phyloP scores from a whole-genome alignment of 331 rosid genomes.

The Saraca asoca region DNA sequence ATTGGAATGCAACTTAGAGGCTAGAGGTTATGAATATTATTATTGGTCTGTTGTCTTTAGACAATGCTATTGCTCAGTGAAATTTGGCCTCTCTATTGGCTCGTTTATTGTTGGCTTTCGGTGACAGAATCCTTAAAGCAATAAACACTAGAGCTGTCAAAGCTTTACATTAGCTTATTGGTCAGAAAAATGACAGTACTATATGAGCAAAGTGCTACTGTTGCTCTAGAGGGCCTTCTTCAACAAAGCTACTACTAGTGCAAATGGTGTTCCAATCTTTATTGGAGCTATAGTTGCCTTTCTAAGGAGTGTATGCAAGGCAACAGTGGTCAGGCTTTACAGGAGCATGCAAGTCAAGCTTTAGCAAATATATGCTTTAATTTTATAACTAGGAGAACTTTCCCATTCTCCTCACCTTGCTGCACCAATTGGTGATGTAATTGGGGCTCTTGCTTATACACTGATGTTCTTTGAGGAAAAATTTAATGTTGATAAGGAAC shows the following conservation, averaged over 20 bases:
- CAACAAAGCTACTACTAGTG: too few relatives aligned
- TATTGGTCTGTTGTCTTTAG: constrained; percentile 86
- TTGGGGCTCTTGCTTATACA: too few relatives aligned
- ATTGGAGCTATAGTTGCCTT: too few relatives aligned
- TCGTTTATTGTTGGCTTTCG: constrained; percentile 83
- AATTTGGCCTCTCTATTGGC: constrained; percentile 96
- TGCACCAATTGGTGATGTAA: too few relatives aligned
- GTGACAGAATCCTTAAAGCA: constrained; percentile 89
- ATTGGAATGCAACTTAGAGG: constrained; percentile 97
- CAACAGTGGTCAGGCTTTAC: constrained; percentile 74
- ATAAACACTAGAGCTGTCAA: constrained; percentile 88
- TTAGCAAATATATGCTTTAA: constrained; percentile 75
- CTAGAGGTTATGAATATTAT: constrained; percentile 93
- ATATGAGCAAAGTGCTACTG: constrained; percentile 98
- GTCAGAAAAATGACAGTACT: constrained; percentile 77
- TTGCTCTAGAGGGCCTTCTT: constrained; percentile 91
- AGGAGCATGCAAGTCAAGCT: constrained; percentile 80
- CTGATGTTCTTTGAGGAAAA: too few relatives aligned
- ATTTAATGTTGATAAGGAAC: too few relatives aligned
- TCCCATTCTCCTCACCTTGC: too few relatives aligned
- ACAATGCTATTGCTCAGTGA: constrained; percentile 84
- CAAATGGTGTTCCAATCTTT: too few relatives aligned
- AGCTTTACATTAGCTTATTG: constrained; percentile 78
- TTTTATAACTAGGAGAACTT: constrained; percentile 88
- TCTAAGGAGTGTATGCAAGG: too few relatives aligned